phyloP scores from a whole-genome alignment of 2,329 filamentous ascomycete species.

The Elsinoe perseae region DNA sequence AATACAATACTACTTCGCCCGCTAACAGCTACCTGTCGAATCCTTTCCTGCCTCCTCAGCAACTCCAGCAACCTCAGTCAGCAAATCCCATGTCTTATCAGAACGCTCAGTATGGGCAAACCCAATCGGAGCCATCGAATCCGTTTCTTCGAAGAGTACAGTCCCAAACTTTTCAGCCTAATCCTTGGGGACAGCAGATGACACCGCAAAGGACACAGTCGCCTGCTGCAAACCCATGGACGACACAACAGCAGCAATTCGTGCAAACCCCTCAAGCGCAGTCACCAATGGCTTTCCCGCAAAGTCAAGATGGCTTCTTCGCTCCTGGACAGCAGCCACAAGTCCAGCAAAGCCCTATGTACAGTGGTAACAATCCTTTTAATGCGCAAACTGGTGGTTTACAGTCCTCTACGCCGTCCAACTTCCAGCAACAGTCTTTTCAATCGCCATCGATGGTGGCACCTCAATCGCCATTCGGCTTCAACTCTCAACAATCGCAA shows the following conservation, averaged over 20 bases:
- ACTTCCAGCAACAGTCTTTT: conserved; percentile 27
- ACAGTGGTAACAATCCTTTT: conserved; percentile 18
- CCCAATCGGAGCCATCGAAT: conserved; percentile 25
- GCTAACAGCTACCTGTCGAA: conserved; percentile 21
- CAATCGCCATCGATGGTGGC: conserved; percentile 20
- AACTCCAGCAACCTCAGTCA: conserved; percentile 21
- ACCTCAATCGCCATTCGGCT: conserved; percentile 29
- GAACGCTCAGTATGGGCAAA: conserved; percentile 21
- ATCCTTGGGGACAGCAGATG: conserved; percentile 19
- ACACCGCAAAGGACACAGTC: conserved; percentile 18
- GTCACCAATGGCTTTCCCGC: conserved; percentile 24
- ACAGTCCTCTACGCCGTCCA: conserved; percentile 26
- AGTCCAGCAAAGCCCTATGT: conserved; percentile 15
- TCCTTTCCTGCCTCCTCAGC: conserved; percentile 25
- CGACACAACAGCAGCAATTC: conserved; percentile 35
- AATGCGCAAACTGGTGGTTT: conserved; percentile 20
- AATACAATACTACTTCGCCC: conserved; percentile 16
- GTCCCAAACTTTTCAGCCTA: conserved; percentile 37
- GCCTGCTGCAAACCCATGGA: conserved; percentile 23
- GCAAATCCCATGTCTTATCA: conserved; percentile 21
- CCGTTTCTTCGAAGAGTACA: conserved; percentile 38
- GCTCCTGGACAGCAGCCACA: conserved; percentile 22
- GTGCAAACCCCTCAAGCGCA: conserved; percentile 25
- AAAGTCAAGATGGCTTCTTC: conserved; percentile 26
- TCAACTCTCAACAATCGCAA: conserved; percentile 26